Percentiles rank a stretch among this genome's conserved stretches.
Conservation (phyloP, 1,284 basidiomycete species). For the Meripilus lineatus region DNA sequence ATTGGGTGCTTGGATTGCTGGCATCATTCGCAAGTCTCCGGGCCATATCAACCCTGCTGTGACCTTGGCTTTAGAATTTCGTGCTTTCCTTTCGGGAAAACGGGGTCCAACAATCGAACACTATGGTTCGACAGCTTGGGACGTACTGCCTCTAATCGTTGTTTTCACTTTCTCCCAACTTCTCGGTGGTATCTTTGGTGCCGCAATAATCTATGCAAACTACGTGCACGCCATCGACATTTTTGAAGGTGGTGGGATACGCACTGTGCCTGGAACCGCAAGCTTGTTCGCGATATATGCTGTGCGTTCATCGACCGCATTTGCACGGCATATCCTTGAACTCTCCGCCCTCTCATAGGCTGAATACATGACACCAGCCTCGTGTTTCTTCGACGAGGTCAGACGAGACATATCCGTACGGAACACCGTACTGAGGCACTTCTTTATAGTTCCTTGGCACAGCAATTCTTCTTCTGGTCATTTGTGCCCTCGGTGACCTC, state of each 20-base stretch:
- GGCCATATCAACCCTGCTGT: constrained; percentile 81
- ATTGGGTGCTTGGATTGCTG: constrained; percentile 64
- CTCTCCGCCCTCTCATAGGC: constrained; percentile 28
- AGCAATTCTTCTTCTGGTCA: constrained; percentile 46
- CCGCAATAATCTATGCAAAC: constrained; percentile 67
- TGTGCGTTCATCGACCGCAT: constrained; percentile 45
- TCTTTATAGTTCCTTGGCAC: constrained; percentile 51
- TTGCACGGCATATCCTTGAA: no score
- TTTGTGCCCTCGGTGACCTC: constrained; percentile 40
- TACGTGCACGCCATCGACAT: constrained; percentile 74
- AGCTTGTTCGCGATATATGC: constrained; percentile 68
- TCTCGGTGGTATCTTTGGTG: constrained; percentile 65
- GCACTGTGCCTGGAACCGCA: constrained; percentile 65
- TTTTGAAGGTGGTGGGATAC: constrained; percentile 60
- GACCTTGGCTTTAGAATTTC: constrained; percentile 63
- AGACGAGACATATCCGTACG: neutral
- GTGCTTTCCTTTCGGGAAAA: constrained; percentile 76
- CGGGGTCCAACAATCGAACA: no score
- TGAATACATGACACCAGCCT: constrained; percentile 55
- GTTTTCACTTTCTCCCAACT: constrained; percentile 68
- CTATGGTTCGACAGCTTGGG: no score
- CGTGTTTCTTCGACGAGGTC: constrained; percentile 58
- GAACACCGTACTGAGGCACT: neutral
- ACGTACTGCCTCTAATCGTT: no score
- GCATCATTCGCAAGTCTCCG: constrained; percentile 65